A percentile compares a stretch with the other conserved stretches of the same genome.
Conservation (phyloP, 306 rosid species). For the Dalbergia oliveri region DNA sequence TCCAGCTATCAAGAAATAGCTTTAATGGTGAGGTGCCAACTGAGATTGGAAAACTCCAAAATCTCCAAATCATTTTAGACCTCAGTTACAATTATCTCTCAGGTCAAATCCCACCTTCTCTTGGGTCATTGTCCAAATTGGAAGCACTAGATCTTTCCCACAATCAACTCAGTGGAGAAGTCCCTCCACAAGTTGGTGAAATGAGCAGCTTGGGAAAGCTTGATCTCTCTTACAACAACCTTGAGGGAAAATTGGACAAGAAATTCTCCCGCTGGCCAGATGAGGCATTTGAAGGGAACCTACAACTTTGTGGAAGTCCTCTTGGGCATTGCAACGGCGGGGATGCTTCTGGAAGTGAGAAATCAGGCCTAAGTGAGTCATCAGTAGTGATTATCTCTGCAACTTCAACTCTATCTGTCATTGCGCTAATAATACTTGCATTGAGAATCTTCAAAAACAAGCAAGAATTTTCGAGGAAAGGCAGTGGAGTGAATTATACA, state of each 20-base stretch:
- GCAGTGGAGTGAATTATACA: conserved; percentile 61
- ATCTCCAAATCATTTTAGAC: conserved; percentile 86
- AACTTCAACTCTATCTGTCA: conserved; percentile 71
- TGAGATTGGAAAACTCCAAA: conserved; percentile 84
- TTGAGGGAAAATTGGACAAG: conserved; percentile 73
- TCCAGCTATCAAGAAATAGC: conserved; percentile 68
- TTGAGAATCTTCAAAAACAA: conserved; percentile 60
- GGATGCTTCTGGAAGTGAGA: conserved; percentile 38
- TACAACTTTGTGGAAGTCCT: conserved; percentile 80
- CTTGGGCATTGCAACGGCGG: conserved; percentile 56
- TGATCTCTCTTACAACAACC: conserved; percentile 80
- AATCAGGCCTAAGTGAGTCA: conserved; percentile 57
- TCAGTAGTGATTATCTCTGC: conserved; percentile 69
- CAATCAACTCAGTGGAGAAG: conserved; percentile 81
- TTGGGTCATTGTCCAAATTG: conserved; percentile 68
- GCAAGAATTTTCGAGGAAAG: conserved; percentile 55
- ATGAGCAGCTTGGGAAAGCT: conserved; percentile 95
- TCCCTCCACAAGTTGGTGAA: conserved; percentile 73
- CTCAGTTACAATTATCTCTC: conserved; percentile 83
- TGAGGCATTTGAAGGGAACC: conserved; percentile 74
- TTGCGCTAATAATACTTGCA: conserved; percentile 65
- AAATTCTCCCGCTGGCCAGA: conserved; percentile 77
- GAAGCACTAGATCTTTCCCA: conserved; percentile 90
- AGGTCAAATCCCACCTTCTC: conserved; percentile 73
- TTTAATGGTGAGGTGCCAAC: conserved; percentile 73